Percentiles rank a stretch among this genome's conserved stretches.
phyloP scores from a whole-genome alignment of 2,329 filamentous ascomycete genomes.

The Thermothelomyces thermophilus region DNA sequence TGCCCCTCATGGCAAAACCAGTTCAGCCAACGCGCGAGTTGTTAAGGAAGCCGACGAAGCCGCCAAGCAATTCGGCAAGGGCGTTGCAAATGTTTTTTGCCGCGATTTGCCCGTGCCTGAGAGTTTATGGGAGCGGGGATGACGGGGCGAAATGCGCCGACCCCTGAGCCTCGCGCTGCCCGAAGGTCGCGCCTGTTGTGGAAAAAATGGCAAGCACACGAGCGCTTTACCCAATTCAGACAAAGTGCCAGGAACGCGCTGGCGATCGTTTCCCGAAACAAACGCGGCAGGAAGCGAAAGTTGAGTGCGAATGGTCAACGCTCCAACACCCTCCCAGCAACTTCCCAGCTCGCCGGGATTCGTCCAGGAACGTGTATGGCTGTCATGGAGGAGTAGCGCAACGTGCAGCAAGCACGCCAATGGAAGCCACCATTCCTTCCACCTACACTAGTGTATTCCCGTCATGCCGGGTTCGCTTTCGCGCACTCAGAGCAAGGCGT shows the following conservation, averaged over 20 bases:
- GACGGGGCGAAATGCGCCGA: not conserved
- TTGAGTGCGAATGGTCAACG: constrained; percentile 4
- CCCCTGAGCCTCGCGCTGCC: not conserved
- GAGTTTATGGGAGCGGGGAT: not conserved
- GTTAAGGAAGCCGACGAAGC: not conserved
- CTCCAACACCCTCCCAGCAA: not conserved
- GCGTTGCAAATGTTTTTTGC: not conserved
- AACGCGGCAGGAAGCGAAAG: not conserved
- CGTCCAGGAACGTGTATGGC: not conserved
- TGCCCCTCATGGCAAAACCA: no score
- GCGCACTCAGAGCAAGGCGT: not conserved
- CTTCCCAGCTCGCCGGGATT: constrained; percentile 1
- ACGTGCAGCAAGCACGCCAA: not conserved
- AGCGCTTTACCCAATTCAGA: constrained; percentile 1
- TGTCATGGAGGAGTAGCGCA: no score
- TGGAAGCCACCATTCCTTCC: not conserved
- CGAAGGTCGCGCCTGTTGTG: not conserved
- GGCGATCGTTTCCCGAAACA: constrained; percentile 18
- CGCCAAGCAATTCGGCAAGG: not conserved
- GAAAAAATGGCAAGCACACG: not conserved
- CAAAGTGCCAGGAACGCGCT: constrained; percentile 1
- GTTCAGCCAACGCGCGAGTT: not conserved
- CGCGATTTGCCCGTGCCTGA: not conserved
- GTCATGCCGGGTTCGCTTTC: not conserved
- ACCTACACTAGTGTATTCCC: constrained; percentile 1